Conservation (phyloP, 1,284 basidiomycete genomes). For the Microbotryomycetes sp. region DNA sequence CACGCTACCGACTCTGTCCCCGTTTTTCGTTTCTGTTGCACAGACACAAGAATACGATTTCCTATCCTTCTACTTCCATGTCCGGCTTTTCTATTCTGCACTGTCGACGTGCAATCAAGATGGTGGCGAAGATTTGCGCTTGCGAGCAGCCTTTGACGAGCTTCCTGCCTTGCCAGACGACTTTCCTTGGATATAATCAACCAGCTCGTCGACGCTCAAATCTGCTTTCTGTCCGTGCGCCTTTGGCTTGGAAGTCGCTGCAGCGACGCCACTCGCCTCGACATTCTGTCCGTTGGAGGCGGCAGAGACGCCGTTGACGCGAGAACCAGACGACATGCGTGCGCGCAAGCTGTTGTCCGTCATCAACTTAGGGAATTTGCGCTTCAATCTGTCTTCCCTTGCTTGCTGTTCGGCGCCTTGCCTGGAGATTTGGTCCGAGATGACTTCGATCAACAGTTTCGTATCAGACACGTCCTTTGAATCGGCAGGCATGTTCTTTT, state of each 20-base stretch:
- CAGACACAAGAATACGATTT: too few relatives aligned
- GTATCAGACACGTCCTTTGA: constrained; percentile 42
- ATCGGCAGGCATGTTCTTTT: constrained; percentile 41
- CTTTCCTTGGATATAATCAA: constrained; percentile 41
- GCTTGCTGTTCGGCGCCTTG: constrained; percentile 41
- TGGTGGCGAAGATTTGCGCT: constrained; percentile 1
- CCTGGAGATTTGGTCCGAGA: constrained; percentile 38
- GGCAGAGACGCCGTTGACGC: background rate
- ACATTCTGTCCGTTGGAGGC: constrained; percentile 23
- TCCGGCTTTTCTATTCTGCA: too few relatives aligned
- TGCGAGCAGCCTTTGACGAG: background rate
- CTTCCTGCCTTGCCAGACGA: constrained; percentile 1
- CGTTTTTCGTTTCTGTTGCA: too few relatives aligned
- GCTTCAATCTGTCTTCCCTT: constrained; percentile 38
- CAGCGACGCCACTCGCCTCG: background rate
- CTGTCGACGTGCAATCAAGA: too few relatives aligned
- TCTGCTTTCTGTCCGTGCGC: constrained; percentile 39
- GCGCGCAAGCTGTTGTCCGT: constrained; percentile 37
- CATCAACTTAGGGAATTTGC: constrained; percentile 41
- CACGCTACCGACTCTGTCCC: too few relatives aligned
- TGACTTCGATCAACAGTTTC: constrained; percentile 36
- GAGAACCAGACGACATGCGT: background rate
- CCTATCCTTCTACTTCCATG: too few relatives aligned
- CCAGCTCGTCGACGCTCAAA: constrained; percentile 44
- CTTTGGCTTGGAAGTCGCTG: constrained; percentile 1